A percentile compares a stretch with the other conserved stretches of the same genome.
These are phyloP conservation scores for Coffea humblotiana DNA, from an alignment of 305 asterid genomes.

Conservation along the genomic window DNA sequence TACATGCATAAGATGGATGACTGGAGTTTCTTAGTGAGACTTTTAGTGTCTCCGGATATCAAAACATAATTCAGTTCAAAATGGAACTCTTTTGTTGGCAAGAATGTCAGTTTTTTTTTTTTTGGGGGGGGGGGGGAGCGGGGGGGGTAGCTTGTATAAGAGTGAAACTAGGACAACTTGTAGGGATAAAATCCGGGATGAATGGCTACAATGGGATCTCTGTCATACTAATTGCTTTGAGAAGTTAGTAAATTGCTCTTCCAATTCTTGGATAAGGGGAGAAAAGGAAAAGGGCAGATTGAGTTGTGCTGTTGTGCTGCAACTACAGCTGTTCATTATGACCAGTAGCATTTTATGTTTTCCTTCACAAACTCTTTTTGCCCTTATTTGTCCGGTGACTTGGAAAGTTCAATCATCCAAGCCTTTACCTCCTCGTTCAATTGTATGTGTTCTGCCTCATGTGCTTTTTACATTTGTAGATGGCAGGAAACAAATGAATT, in stretches of 20 bases:
- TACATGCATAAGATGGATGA: not conserved
- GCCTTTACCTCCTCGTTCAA: not conserved
- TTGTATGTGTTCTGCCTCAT: not conserved
- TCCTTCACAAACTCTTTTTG: not conserved
- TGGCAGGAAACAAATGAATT: constrained; percentile 57
- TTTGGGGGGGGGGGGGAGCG: too few species aligned
- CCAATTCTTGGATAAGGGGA: not conserved
- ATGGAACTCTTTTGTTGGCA: not conserved
- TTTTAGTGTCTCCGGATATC: not conserved
- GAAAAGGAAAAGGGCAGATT: not conserved
- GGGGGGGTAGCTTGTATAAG: not conserved
- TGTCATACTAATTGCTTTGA: not conserved
- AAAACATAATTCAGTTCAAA: not conserved
- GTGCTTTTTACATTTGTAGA: constrained; percentile 36
- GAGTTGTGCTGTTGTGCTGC: not conserved
- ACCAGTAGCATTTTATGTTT: not conserved
- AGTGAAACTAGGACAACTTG: not conserved
- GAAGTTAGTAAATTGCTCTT: not conserved
- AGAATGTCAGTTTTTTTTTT: too few species aligned
- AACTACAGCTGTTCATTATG: not conserved
- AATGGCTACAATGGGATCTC: not conserved
- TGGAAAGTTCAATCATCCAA: not conserved
- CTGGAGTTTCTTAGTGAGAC: not conserved
- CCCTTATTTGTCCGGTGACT: not conserved
- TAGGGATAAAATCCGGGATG: not conserved